Conservation (phyloP, 2,329 filamentous ascomycete genomes). For the Diaporthe longicolla region DNA sequence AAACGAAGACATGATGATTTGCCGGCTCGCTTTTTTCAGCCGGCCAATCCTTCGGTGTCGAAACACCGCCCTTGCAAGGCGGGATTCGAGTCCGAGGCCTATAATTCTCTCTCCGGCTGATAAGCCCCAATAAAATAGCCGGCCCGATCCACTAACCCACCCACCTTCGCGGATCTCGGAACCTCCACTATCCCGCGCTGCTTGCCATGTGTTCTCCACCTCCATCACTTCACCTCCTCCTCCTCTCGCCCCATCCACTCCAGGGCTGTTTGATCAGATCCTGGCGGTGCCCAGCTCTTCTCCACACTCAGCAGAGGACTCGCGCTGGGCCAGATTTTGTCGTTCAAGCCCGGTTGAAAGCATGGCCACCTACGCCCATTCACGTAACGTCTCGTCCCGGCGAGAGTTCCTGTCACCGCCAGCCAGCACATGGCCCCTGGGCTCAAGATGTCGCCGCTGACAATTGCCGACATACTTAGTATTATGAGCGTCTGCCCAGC, state of each 20-base stretch:
- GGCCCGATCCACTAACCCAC: conserved; percentile 28
- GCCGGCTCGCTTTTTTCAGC: background rate
- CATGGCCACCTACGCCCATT: background rate
- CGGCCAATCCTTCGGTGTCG: background rate
- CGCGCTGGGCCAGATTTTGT: background rate
- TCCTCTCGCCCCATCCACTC: background rate
- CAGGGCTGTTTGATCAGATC: background rate
- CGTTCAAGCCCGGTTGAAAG: background rate
- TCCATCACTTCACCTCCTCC: background rate
- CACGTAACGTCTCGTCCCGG: background rate
- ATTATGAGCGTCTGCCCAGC: background rate
- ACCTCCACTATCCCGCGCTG: conserved; percentile 27
- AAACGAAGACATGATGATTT: background rate
- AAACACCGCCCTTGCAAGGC: background rate
- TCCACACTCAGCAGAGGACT: background rate
- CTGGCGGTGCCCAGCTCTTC: background rate
- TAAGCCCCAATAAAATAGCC: conserved; percentile 33
- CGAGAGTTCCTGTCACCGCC: background rate
- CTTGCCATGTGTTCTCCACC: conserved; percentile 13
- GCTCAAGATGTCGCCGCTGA: background rate
- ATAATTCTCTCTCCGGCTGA: background rate
- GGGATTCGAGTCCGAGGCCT: background rate
- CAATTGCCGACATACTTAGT: background rate
- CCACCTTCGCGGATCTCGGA: conserved; percentile 5
- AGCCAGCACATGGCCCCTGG: too few species aligned